Percentiles rank a stretch among this genome's conserved stretches.
These are phyloP conservation scores for Aphanomyces cochlioides DNA, from an alignment of 352 stramenopile species.

Conservation along the genomic window DNA sequence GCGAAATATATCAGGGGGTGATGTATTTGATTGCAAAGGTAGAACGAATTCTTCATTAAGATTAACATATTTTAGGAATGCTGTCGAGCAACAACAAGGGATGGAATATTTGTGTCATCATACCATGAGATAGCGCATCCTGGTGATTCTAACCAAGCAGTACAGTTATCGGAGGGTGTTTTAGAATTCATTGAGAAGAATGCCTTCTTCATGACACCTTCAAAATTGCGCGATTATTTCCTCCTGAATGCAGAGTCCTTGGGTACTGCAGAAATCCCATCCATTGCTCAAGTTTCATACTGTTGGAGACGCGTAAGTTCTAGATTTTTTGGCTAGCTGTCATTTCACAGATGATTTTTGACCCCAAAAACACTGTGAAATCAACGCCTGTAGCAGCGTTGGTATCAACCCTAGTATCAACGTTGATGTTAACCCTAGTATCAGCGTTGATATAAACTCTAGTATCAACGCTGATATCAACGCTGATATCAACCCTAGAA, in stretches of 20 bases:
- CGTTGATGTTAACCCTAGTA: no score
- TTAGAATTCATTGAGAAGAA: conserved; percentile 1
- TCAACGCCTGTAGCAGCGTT: no score
- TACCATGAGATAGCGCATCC: neutral
- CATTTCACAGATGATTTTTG: conserved; percentile 5
- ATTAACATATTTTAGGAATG: neutral
- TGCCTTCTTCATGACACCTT: neutral
- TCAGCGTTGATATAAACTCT: no score
- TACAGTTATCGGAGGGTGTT: neutral
- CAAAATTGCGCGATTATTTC: neutral
- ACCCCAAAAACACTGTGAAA: neutral
- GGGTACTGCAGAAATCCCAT: neutral
- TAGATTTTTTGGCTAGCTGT: neutral
- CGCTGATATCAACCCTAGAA: no score
- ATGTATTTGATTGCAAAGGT: neutral
- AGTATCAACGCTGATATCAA: no score
- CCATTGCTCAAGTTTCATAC: conserved; percentile 2
- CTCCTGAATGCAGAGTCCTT: neutral
- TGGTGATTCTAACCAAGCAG: neutral
- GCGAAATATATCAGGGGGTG: neutral
- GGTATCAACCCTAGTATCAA: no score
- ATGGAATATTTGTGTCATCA: neutral
- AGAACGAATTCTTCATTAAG: neutral
- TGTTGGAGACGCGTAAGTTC: neutral
- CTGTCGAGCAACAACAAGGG: neutral